Evolutionary conservation across 306 rosid species (phyloP).

Genomic region (Quercus bicolor): DNA sequence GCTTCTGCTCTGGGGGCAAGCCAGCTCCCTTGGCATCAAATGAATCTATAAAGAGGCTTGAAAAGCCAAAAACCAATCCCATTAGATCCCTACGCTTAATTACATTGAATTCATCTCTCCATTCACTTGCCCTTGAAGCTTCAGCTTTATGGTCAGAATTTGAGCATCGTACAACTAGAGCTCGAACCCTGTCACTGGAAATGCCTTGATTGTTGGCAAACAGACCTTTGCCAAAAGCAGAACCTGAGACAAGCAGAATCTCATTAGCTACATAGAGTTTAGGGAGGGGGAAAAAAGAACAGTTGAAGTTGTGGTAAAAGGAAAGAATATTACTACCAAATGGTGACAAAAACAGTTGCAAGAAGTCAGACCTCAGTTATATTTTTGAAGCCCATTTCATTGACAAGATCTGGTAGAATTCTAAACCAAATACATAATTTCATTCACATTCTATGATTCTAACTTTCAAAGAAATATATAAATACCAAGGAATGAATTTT

Average conservation of each 20-base stretch:
- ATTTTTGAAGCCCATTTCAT: not conserved
- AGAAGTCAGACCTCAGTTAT: not conserved
- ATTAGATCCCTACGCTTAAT: constrained; percentile 62
- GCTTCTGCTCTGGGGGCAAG: constrained; percentile 86
- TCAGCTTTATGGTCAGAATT: constrained; percentile 27
- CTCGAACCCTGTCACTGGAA: constrained; percentile 30
- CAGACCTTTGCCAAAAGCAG: constrained; percentile 28
- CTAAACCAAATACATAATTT: not conserved
- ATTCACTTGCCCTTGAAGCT: constrained; percentile 31
- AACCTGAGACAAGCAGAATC: constrained; percentile 36
- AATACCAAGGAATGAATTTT: not conserved
- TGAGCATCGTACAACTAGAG: constrained; percentile 22
- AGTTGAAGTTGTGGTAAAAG: not conserved
- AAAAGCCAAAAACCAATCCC: constrained; percentile 59
- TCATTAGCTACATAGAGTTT: not conserved
- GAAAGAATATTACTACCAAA: not conserved
- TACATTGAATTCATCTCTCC: constrained; percentile 22
- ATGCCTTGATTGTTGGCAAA: constrained; percentile 28
- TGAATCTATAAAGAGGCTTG: constrained; percentile 45
- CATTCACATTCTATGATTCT: not conserved
- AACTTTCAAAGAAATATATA: not conserved
- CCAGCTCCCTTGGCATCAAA: constrained; percentile 75
- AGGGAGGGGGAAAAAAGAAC: not conserved
- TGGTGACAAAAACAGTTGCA: not conserved
- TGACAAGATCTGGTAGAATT: not conserved